Evolutionary conservation across 192 early-diverging fungal genomes (phyloP).

Genomic region (Thoreauomyces humboldtii): DNA sequence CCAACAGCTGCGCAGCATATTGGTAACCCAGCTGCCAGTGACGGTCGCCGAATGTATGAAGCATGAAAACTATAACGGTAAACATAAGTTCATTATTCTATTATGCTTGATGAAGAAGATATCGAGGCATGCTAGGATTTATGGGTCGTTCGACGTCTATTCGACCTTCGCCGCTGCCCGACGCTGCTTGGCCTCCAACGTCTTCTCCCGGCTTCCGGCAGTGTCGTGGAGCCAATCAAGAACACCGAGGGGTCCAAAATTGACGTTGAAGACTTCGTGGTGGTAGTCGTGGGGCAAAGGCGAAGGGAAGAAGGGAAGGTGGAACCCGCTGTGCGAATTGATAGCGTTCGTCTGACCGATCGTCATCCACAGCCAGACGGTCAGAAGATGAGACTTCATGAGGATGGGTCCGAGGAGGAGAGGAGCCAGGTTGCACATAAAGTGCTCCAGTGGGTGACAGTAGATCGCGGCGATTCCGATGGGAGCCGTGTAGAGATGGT

Average conservation of each 20-base stretch:
- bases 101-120: too few species aligned
- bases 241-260: slow-evolving; percentile 14
- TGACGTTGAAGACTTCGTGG: slow-evolving; percentile 56
- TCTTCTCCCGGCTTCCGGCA: too few species aligned
- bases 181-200: too few species aligned
- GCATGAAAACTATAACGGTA: too few species aligned
- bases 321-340: slow-evolving; percentile 91
- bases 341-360: slow-evolving; percentile 79
- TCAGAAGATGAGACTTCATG: slow-evolving; percentile 63
- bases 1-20: too few species aligned
- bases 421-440: slow-evolving; percentile 82
- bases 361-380: slow-evolving; percentile 58
- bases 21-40: too few species aligned
- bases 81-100: too few species aligned
- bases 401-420: slow-evolving; percentile 77
- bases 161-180: too few species aligned
- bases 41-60: too few species aligned
- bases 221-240: slow-evolving; percentile 21
- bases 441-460: slow-evolving; percentile 83
- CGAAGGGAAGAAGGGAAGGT: slow-evolving; percentile 78
- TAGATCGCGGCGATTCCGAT: slow-evolving; percentile 89
- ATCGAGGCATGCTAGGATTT: too few species aligned
- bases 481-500: slow-evolving; percentile 87
- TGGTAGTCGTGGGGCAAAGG: slow-evolving; percentile 93
- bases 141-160: too few species aligned